Conservation (phyloP, 2,329 filamentous ascomycete species). For the Penicillium sp. region DNA sequence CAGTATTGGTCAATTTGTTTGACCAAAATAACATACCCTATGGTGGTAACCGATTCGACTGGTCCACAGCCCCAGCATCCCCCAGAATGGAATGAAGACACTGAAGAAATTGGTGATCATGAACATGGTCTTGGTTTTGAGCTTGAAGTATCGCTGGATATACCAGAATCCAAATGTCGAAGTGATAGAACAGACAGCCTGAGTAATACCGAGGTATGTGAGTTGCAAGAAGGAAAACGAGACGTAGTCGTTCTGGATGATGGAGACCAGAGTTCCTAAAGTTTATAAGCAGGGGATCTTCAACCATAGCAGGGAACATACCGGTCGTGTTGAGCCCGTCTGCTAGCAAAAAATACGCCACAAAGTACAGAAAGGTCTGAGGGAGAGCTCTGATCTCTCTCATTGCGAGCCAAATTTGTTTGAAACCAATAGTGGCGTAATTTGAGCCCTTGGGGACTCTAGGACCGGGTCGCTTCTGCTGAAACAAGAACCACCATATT, state of each 20-base stretch:
- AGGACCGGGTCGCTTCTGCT: conserved; percentile 42
- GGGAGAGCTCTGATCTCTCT: conserved; percentile 40
- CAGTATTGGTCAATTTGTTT: not conserved
- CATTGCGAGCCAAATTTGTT: conserved; percentile 43
- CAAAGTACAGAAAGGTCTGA: conserved; percentile 44
- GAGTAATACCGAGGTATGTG: conserved; percentile 43
- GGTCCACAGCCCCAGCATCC: conserved; percentile 45
- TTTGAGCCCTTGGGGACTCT: conserved; percentile 41
- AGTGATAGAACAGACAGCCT: conserved; percentile 39
- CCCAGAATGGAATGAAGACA: conserved; percentile 45
- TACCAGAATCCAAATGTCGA: conserved; percentile 47
- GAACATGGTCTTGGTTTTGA: conserved; percentile 45
- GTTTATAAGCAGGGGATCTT: not conserved
- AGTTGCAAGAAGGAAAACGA: conserved; percentile 44
- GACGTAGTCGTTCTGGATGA: conserved; percentile 44
- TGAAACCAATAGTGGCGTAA: conserved; percentile 44
- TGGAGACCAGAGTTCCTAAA: conserved; percentile 36
- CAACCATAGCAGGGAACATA: conserved; percentile 1
- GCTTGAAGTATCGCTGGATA: conserved; percentile 43
- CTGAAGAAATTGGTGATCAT: conserved; percentile 44
- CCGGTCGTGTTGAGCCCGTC: conserved; percentile 46
- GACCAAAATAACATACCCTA: conserved; percentile 21
- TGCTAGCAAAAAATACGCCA: conserved; percentile 45
- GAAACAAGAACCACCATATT: conserved; percentile 47
- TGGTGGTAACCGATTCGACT: conserved; percentile 42